phyloP scores from a whole-genome alignment of 129 eudicot species.

The Lactuca sativa region DNA sequence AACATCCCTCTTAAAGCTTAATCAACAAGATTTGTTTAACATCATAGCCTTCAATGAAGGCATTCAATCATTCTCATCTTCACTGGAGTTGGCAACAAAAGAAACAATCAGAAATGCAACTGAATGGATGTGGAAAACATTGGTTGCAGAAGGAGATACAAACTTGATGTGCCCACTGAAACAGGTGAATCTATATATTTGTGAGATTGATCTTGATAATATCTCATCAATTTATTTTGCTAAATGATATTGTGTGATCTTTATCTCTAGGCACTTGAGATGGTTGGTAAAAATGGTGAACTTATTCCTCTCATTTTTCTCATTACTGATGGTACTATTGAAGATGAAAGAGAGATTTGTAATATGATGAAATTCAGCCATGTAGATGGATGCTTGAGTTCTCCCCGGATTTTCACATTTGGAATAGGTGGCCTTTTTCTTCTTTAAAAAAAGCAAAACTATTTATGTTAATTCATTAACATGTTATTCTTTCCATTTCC shows the following conservation, averaged over 20 bases:
- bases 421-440: constrained; percentile 61
- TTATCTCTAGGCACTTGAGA: constrained; percentile 58
- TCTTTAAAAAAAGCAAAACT: not conserved
- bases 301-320: constrained; percentile 54
- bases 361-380: constrained; percentile 39
- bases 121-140: constrained; percentile 57
- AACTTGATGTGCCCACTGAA: constrained; percentile 61
- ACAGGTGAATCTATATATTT: constrained; percentile 39
- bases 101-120: constrained; percentile 62
- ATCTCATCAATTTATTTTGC: not conserved
- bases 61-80: constrained; percentile 44
- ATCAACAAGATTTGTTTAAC: constrained; percentile 60
- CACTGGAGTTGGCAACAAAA: constrained; percentile 57
- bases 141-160: constrained; percentile 65
- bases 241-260: constrained; percentile 6
- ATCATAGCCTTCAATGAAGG: constrained; percentile 66
- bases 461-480: not conserved
- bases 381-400: constrained; percentile 34
- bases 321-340: constrained; percentile 84
- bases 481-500: constrained; percentile 15
- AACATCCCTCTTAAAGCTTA: constrained; percentile 51
- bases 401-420: constrained; percentile 75
- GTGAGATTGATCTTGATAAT: not conserved
- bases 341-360: constrained; percentile 77
- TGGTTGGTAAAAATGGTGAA: constrained; percentile 55